These are phyloP conservation scores for Bombardia bombarda DNA, from an alignment of 495 filamentous ascomycete species.

Conservation along the genomic window DNA sequence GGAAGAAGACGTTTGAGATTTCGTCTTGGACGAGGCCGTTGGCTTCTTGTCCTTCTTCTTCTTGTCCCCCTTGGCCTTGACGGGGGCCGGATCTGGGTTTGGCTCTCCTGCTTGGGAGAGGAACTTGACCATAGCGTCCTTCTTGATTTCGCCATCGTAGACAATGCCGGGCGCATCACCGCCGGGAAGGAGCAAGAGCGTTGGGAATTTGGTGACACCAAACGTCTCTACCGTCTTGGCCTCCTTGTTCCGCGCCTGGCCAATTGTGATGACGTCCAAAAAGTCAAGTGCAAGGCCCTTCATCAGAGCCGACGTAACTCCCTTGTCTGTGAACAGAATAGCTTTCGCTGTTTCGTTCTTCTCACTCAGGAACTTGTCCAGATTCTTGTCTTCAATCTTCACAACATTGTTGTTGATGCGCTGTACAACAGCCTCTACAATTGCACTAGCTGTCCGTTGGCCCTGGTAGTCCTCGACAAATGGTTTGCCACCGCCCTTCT, in stretches of 20 bases:
- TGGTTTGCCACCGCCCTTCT: slow-evolving; percentile 68
- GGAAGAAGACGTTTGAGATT: slow-evolving; percentile 29
- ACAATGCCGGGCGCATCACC: slow-evolving; percentile 58
- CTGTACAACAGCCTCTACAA: slow-evolving; percentile 76
- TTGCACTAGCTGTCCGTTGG: slow-evolving; percentile 68
- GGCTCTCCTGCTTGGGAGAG: slow-evolving; percentile 72
- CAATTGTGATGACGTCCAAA: slow-evolving; percentile 70
- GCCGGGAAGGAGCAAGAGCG: slow-evolving; percentile 71
- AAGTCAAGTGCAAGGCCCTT: slow-evolving; percentile 88
- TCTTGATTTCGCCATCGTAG: slow-evolving; percentile 83
- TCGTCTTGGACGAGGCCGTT: slow-evolving; percentile 30
- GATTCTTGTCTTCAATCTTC: slow-evolving; percentile 69
- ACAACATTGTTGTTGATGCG: slow-evolving; percentile 93
- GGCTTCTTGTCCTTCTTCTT: slow-evolving; percentile 32
- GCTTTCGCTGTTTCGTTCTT: slow-evolving; percentile 74
- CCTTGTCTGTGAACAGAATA: slow-evolving; percentile 92
- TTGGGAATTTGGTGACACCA: slow-evolving; percentile 69
- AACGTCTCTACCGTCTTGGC: slow-evolving; percentile 62
- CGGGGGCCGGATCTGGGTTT: slow-evolving; percentile 54
- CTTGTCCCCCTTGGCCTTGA: slow-evolving; percentile 41
- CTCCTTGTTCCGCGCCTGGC: slow-evolving; percentile 83
- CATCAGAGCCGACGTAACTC: slow-evolving; percentile 71
- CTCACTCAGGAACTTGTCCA: slow-evolving; percentile 67
- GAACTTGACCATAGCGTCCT: slow-evolving; percentile 73
- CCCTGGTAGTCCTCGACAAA: slow-evolving; percentile 91